Base-by-base conservation (phyloP, 2,329 filamentous ascomycete genomes). In the Diaporthe sp. region DNA sequence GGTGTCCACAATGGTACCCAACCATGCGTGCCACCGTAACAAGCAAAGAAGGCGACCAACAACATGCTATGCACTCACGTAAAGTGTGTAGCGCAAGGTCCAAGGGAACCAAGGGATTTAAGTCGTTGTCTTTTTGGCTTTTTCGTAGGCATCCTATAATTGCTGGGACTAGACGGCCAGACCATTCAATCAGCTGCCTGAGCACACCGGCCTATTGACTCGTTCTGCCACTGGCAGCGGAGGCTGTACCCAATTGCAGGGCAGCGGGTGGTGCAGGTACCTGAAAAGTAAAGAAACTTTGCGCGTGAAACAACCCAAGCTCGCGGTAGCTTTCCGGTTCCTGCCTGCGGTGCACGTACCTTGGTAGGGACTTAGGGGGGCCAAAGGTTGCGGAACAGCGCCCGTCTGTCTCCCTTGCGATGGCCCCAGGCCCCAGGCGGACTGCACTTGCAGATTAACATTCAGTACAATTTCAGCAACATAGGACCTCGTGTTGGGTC, bases 271-370 rank as follows among this genome's bases (percentile, higher is more conserved):
- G 53, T 55, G 70, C 51, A 70, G 47, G 73, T 75, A 73, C 73
- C 63, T 69, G 61, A 35, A 56, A 42, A 70, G 63, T 47, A 47
- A 73, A 44, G 65, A 58, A 63, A 70, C 56, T 61, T 70, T 69
- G 70, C 30, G 53, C 58, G 73, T 73, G 70, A 73, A 75, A 75
- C 73, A 39, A 30, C 50, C 53, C 59, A 56, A 70, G 71, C 50
- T 70, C 61, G 73, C 65, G 70, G 72, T 75, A 59, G 73, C 42
- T 47, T 72, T 63, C 51, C 53, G 53, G 61, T 44, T 37, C 47
- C 69, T 72, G 56, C 37, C 61, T 75, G 44, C 30, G 44, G 63
- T 51, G 63, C 63, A 68, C 63, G 63, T 68, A 68, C 63, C 63
- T 37, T 10, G 44, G 44, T 27, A 53, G 47, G n/a, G 30, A 53